These are phyloP conservation scores for Chaetomium sp. DNA, from an alignment of 2,329 filamentous ascomycete genomes.

Conservation along the genomic window DNA sequence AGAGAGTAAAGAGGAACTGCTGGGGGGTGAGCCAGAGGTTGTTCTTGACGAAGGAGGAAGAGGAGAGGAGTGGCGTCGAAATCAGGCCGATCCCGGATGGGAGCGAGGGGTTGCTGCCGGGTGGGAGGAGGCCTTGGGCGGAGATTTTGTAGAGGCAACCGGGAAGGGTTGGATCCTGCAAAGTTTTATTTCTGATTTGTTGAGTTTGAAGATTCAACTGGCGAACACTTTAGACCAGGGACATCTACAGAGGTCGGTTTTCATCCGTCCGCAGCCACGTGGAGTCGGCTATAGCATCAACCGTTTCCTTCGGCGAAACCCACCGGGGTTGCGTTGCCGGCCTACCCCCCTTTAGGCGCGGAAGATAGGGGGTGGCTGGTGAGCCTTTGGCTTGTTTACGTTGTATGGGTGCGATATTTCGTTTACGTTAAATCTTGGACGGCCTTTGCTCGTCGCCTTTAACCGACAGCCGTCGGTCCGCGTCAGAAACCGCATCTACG, in stretches of 20 bases:
- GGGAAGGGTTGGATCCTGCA: background rate
- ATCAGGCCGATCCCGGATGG: constrained; percentile 41
- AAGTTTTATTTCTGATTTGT: background rate
- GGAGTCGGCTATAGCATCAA: background rate
- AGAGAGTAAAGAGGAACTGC: constrained; percentile 53
- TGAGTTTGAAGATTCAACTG: background rate
- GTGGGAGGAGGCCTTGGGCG: constrained; percentile 43
- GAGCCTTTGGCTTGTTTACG: background rate
- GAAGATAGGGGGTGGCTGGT: background rate
- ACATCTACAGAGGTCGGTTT: background rate
- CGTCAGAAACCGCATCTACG: constrained; percentile 47
- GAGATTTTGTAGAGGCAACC: background rate
- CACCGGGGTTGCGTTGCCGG: background rate
- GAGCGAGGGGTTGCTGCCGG: constrained; percentile 47
- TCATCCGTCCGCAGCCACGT: background rate
- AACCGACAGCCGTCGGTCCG: constrained; percentile 34
- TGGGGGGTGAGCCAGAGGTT: constrained; percentile 51
- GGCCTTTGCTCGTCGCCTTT: constrained; percentile 24
- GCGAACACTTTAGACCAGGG: background rate
- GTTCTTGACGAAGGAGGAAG: constrained; percentile 45
- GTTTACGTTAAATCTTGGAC: constrained; percentile 38
- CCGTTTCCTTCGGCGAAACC: background rate
- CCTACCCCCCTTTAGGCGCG: background rate
- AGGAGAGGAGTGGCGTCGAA: constrained; percentile 43
- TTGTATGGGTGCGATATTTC: background rate